Conservation (phyloP, 257 asterid species). For the Sherardia arvensis region DNA sequence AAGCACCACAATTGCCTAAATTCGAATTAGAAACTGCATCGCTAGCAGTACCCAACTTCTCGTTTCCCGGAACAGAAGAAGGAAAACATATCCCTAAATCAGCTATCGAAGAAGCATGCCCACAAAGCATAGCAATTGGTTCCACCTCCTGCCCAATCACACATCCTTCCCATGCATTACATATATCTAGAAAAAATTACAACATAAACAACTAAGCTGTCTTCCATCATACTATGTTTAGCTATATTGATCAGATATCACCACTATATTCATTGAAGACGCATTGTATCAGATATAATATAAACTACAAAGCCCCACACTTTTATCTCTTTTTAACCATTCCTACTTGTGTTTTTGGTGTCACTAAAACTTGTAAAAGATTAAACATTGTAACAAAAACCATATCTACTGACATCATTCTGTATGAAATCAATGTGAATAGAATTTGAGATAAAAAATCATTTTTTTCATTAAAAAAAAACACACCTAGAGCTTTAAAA, state of each 20-base stretch:
- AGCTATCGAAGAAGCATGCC: conserved; percentile 73
- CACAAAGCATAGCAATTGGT: conserved; percentile 90
- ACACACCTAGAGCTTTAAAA: background rate
- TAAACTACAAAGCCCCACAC: background rate
- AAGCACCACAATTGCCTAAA: conserved; percentile 42
- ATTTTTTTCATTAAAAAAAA: background rate
- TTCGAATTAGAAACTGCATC: conserved; percentile 24
- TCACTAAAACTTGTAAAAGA: no score
- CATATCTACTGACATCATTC: background rate
- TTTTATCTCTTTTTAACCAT: background rate
- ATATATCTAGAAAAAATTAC: conserved; percentile 2
- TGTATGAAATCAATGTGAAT: background rate
- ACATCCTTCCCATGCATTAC: conserved; percentile 4
- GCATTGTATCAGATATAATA: background rate
- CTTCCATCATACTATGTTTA: background rate
- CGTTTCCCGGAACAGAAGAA: conserved; percentile 45
- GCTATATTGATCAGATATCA: background rate
- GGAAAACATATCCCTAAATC: conserved; percentile 82
- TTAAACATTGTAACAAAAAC: no score
- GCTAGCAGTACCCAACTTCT: conserved; percentile 25
- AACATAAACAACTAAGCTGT: background rate
- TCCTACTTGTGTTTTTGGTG: background rate
- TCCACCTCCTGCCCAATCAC: conserved; percentile 50
- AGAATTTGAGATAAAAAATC: background rate
- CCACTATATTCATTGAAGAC: background rate